These are phyloP conservation scores for Fusarium clavum DNA, from an alignment of 2,329 filamentous ascomycete genomes.

Conservation along the genomic window DNA sequence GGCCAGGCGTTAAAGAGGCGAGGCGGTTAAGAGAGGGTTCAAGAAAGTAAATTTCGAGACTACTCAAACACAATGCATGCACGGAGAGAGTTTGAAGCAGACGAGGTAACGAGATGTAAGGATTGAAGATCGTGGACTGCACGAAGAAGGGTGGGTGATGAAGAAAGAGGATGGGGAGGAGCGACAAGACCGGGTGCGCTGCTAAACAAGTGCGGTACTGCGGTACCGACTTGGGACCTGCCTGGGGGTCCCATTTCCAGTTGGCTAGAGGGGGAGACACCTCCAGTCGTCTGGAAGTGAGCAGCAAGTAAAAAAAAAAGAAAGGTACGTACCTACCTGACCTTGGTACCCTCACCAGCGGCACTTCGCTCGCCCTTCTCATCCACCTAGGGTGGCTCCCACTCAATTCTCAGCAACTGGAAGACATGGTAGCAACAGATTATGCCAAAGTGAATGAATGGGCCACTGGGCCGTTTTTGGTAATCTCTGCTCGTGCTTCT, in stretches of 20 bases:
- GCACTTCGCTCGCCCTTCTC: conserved; percentile 39
- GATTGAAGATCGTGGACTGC: conserved; percentile 49
- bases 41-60: conserved; percentile 38
- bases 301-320: conserved; percentile 19
- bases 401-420: conserved; percentile 25
- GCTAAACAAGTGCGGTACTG: conserved; percentile 47
- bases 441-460: conserved; percentile 35
- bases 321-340: conserved; percentile 49
- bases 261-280: conserved; percentile 42
- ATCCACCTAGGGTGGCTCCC: conserved; percentile 25
- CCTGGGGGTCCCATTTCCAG: conserved; percentile 44
- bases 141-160: conserved; percentile 51
- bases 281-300: conserved; percentile 16
- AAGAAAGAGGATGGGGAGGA: conserved; percentile 53
- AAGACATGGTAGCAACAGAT: conserved; percentile 18
- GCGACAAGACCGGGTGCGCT: conserved; percentile 52
- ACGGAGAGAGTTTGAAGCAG: conserved; percentile 36
- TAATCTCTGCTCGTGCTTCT: conserved; percentile 33
- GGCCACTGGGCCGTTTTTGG: conserved; percentile 36
- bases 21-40: conserved; percentile 8
- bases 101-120: conserved; percentile 36
- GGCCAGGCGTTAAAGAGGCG: conserved; percentile 25
- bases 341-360: conserved; percentile 34
- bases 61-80: conserved; percentile 45
- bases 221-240: conserved; percentile 45